Conservation (phyloP, 129 eudicot genomes). For the Silybum marianum region DNA sequence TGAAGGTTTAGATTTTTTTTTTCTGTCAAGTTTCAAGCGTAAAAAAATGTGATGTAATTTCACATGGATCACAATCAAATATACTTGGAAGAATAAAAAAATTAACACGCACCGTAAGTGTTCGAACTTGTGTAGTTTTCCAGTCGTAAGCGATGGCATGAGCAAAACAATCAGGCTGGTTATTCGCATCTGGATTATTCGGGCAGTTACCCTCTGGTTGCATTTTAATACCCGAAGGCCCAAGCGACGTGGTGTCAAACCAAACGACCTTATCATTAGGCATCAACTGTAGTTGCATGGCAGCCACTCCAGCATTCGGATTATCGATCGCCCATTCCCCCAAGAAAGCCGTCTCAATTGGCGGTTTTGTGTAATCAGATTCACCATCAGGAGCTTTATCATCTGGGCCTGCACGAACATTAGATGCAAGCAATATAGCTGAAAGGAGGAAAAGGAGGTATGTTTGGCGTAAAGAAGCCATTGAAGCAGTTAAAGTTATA, state of each 20-base stretch:
- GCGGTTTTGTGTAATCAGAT: slow-evolving; percentile 25
- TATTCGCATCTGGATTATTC: slow-evolving; percentile 23
- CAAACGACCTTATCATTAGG: slow-evolving; percentile 63
- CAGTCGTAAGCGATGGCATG: slow-evolving; percentile 75
- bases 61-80: background rate
- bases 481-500: too few species aligned
- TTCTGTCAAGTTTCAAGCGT: too few species aligned
- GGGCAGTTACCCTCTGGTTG: slow-evolving; percentile 46
- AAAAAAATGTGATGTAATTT: too few species aligned
- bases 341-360: slow-evolving; percentile 18
- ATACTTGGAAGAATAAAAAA: background rate
- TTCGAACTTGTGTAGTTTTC: slow-evolving; percentile 40
- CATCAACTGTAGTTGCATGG: slow-evolving; percentile 89
- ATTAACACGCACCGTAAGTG: slow-evolving; percentile 45
- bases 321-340: slow-evolving; percentile 49
- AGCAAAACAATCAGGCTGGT: slow-evolving; percentile 59
- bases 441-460: slow-evolving; percentile 11
- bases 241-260: slow-evolving; percentile 75
- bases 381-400: slow-evolving; percentile 2
- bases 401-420: background rate
- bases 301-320: slow-evolving; percentile 63
- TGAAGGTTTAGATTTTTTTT: too few species aligned
- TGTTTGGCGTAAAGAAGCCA: slow-evolving; percentile 3
- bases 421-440: slow-evolving; percentile 23
- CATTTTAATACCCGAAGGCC: slow-evolving; percentile 41